A percentile compares a stretch with the other conserved stretches of the same genome.
Conservation (phyloP, 345 rosid species). For the Corchorus capsularis region DNA sequence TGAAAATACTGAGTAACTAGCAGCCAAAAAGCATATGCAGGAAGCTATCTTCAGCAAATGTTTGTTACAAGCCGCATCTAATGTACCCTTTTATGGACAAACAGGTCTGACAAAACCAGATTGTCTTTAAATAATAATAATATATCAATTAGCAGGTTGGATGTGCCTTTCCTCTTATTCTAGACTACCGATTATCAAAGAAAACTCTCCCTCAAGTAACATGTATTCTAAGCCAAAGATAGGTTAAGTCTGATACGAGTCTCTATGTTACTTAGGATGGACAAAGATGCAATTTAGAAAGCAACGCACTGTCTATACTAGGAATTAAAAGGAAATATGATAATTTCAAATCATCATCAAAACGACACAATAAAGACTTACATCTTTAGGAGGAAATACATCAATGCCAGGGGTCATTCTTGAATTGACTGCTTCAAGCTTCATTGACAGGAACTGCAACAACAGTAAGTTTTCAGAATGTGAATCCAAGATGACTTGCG, state of each 20-base stretch:
- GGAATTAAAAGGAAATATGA: background rate
- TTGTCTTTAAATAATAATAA: background rate
- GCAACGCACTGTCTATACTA: background rate
- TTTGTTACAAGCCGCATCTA: background rate
- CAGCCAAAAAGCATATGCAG: background rate
- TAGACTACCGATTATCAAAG: background rate
- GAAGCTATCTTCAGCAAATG: background rate
- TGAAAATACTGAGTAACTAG: background rate
- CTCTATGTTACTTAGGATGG: background rate
- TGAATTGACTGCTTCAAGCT: conserved; percentile 84
- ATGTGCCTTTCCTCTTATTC: background rate
- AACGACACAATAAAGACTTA: conserved; percentile 27
- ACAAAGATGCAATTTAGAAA: background rate
- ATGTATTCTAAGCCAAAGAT: background rate
- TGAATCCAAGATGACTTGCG: background rate
- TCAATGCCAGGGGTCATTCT: conserved; percentile 66
- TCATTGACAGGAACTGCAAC: conserved; percentile 87
- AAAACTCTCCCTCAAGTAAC: background rate
- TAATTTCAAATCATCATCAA: conserved; percentile 4
- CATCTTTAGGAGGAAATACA: conserved; percentile 74
- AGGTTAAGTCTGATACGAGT: background rate
- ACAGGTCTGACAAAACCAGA: background rate
- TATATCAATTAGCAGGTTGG: background rate
- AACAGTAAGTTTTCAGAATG: conserved; percentile 22
- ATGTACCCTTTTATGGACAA: background rate